Percentiles rank a stretch among this genome's conserved stretches.
phyloP scores from a whole-genome alignment of 2,329 filamentous ascomycete genomes.

The Penicillium sp. region DNA sequence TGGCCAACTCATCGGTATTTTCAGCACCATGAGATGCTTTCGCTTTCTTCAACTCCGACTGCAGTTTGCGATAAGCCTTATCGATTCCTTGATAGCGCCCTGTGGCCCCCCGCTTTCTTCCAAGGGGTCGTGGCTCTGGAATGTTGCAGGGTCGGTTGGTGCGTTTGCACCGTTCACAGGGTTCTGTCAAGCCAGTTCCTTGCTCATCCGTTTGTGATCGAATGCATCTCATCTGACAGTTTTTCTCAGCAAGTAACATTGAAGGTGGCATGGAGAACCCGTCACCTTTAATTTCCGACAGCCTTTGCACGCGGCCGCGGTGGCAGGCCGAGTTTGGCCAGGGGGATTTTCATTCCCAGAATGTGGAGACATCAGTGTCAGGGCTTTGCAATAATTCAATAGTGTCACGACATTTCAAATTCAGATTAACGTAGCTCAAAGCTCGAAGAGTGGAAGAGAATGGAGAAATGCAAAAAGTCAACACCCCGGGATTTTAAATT shows the following conservation, averaged over 20 bases:
- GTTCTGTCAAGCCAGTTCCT: background rate
- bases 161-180: conserved; percentile 30
- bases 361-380: background rate
- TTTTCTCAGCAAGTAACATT: background rate
- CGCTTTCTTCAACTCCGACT: conserved; percentile 25
- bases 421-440: background rate
- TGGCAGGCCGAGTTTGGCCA: background rate
- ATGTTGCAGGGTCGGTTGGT: conserved; percentile 26
- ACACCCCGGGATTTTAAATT: background rate
- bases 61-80: conserved; percentile 30
- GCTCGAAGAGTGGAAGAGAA: background rate
- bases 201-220: conserved; percentile 4
- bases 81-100: conserved; percentile 32
- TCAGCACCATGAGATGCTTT: background rate
- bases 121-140: conserved; percentile 26
- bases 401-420: too few species aligned
- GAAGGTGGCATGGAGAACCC: too few species aligned
- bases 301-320: conserved; percentile 25
- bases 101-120: conserved; percentile 27
- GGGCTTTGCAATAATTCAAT: background rate
- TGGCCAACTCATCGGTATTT: background rate
- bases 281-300: conserved; percentile 25
- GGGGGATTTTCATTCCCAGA: background rate
- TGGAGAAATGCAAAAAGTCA: background rate
- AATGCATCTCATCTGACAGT: conserved; percentile 30